These are phyloP conservation scores for Coemansia sp. DNA, from an alignment of 371 early-diverging fungal genomes.

Conservation along the genomic window DNA sequence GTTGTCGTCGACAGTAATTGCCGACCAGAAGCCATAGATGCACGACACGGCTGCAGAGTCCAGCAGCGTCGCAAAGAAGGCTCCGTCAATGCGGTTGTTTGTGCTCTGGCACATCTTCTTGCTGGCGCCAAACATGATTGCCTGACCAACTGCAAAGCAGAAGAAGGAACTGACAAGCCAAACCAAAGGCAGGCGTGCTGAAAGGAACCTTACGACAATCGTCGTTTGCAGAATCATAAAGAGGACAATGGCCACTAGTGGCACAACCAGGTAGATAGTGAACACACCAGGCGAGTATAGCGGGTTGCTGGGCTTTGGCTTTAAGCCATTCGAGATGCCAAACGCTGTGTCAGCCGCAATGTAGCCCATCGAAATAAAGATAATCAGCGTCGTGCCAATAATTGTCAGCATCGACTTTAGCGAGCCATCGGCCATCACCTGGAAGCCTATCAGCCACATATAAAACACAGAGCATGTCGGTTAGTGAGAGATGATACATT, in stretches of 20 bases:
- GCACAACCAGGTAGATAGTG: slow-evolving; percentile 47
- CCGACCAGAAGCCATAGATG: slow-evolving; percentile 48
- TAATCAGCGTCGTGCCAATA: slow-evolving; percentile 29
- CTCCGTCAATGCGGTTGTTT: slow-evolving; percentile 42
- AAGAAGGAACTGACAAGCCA: slow-evolving; percentile 38
- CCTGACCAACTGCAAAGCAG: slow-evolving; percentile 47
- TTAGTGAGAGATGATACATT: not conserved
- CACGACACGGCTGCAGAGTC: slow-evolving; percentile 39
- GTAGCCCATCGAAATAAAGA: slow-evolving; percentile 47
- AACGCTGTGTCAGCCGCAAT: slow-evolving; percentile 52
- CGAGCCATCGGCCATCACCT: slow-evolving; percentile 51
- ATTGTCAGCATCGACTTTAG: slow-evolving; percentile 43
- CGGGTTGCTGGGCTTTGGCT: slow-evolving; percentile 39
- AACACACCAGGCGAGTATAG: slow-evolving; percentile 48
- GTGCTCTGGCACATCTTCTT: slow-evolving; percentile 50
- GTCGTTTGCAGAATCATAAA: slow-evolving; percentile 35
- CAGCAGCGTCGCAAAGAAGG: slow-evolving; percentile 50
- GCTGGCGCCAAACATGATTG: slow-evolving; percentile 48
- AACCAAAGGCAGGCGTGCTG: slow-evolving; percentile 45
- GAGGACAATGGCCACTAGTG: slow-evolving; percentile 41
- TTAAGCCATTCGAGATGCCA: slow-evolving; percentile 46
- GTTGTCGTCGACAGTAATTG: slow-evolving; percentile 49
- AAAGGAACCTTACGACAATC: slow-evolving; percentile 46
- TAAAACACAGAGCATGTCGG: not conserved
- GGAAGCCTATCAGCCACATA: slow-evolving; percentile 39